A percentile compares a stretch with the other conserved stretches of the same genome.
phyloP scores from a whole-genome alignment of 257 asterid genomes.

The Petunia secreta region DNA sequence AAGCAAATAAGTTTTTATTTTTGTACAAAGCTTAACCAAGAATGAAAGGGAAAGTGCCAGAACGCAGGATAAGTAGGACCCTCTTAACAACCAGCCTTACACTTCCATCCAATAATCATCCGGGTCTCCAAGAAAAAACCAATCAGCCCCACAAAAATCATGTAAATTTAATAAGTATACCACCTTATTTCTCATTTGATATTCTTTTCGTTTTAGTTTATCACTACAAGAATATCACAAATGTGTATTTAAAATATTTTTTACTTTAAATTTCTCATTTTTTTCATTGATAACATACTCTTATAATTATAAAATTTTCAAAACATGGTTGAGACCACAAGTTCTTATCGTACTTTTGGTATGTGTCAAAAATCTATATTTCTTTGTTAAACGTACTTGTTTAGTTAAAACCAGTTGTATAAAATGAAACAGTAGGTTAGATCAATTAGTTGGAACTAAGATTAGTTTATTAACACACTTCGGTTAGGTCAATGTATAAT shows the following conservation, averaged over 20 bases:
- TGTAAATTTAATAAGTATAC: background rate
- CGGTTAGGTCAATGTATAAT: background rate
- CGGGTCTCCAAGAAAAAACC: background rate
- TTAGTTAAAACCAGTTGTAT: too few species aligned
- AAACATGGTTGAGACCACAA: background rate
- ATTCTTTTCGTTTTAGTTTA: background rate
- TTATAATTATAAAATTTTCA: too few species aligned
- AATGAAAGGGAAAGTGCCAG: background rate
- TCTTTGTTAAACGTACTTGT: background rate
- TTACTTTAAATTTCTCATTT: background rate
- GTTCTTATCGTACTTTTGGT: background rate
- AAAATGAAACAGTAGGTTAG: background rate
- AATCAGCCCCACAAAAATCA: background rate
- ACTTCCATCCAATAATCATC: background rate
- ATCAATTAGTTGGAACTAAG: background rate
- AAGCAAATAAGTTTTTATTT: too few species aligned
- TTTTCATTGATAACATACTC: too few species aligned
- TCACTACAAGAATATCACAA: too few species aligned
- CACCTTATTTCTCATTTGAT: background rate
- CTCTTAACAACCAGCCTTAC: background rate
- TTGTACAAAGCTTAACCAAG: background rate
- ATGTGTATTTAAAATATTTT: background rate
- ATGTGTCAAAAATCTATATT: background rate
- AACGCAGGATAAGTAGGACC: constrained; percentile 20
- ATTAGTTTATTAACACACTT: background rate